Base-by-base conservation (phyloP, 768 basidiomycete genomes). In the Boletus patriciae region DNA sequence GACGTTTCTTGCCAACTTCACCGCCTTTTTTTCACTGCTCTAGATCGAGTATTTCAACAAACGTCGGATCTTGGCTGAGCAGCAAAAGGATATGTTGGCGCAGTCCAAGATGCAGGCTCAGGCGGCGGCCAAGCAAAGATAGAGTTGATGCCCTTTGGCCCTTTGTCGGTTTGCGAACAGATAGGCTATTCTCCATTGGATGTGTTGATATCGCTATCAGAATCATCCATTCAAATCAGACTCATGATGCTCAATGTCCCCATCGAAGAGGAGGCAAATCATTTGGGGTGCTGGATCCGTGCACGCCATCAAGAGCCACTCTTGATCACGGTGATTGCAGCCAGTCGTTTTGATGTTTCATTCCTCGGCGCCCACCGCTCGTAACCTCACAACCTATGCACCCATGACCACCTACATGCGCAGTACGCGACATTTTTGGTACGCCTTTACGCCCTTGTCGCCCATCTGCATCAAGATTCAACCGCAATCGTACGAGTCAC, bases 41-140 rank as follows among this genome's bases (percentile, higher is more conserved):
- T 62, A 98, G 95, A 87, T 98, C 64, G 90, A 91, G 27, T 96
- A 98, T 71, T 97, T 98, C 67, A 96, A 97, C 76, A 90, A 92
- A 70, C 84, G 94, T 36, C 80, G 94, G 51, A 82, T 92, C 36
- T 81, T 94, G 50, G 88, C 84, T 10, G 90, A 88, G 58, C 83
- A 85, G 54, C 91, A 92, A 72, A 90, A 87, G 65, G 83, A 85
- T 40, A 75, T 87, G 51, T 79, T 91, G 31, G 81, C 81, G 6
- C 77, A 77, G 56, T 74, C 73, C 23, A 71, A 72, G 44, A 66
- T 49, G 18, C 80, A 79, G 61, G 70, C 76, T 13, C 61, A 70
- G 38, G 18, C 38, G 38, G 63, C 70, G 11, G 64, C 67, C n/a
- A 68, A 70, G 31, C 64, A 63, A 40, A 51, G 50, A 57, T 62